These are phyloP conservation scores for Colletotrichum cordylinicola DNA, from an alignment of 2,329 filamentous ascomycete species.

Conservation along the genomic window DNA sequence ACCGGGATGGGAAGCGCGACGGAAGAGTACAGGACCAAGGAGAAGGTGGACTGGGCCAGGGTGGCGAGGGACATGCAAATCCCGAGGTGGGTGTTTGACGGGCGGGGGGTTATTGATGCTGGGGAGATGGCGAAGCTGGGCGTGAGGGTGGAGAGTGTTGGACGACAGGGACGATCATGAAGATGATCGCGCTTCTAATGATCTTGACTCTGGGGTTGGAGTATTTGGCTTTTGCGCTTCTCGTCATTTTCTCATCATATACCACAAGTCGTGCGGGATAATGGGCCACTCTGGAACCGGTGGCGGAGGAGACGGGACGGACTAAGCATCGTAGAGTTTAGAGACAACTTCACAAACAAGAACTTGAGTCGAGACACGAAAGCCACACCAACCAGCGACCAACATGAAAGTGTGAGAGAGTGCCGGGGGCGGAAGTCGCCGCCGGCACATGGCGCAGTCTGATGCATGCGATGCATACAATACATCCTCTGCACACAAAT, in stretches of 20 bases:
- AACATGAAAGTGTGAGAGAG: not conserved
- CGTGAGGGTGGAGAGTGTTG: conserved; percentile 58
- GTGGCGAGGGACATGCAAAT: conserved; percentile 55
- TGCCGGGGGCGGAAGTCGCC: not conserved
- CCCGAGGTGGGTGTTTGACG: conserved; percentile 63
- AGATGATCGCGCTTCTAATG: not conserved
- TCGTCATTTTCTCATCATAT: not conserved
- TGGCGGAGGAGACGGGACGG: not conserved
- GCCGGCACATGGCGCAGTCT: not conserved
- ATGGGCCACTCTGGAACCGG: not conserved
- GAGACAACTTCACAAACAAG: not conserved
- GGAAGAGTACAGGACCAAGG: conserved; percentile 51
- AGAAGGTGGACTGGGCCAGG: conserved; percentile 56
- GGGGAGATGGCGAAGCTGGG: conserved; percentile 54
- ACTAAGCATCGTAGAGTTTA: not conserved
- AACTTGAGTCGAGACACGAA: not conserved
- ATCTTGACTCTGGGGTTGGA: not conserved
- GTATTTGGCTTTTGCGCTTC: not conserved
- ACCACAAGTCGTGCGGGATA: not conserved
- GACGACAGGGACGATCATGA: conserved; percentile 39
- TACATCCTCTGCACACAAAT: not conserved
- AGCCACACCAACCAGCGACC: not conserved
- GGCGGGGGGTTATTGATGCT: conserved; percentile 58
- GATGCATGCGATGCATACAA: not conserved
- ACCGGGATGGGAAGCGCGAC: conserved; percentile 45